Evolutionary conservation across 768 basidiomycete genomes (phyloP).

Genomic region (Mycena amicta): DNA sequence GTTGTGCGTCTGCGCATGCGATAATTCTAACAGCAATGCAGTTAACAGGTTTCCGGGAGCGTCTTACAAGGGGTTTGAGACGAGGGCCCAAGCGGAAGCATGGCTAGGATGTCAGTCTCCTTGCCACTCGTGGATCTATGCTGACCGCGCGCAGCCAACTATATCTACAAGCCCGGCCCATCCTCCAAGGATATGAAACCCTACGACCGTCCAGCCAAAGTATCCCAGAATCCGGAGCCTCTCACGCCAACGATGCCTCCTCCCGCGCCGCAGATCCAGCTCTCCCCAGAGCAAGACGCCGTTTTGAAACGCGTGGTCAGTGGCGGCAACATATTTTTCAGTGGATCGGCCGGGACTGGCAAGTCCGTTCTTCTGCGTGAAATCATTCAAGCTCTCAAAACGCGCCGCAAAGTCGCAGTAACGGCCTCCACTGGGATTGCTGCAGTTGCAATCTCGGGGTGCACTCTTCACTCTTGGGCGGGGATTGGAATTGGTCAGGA

Average conservation of each 20-base stretch:
- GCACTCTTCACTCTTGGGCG: conserved; percentile 81
- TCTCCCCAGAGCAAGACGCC: conserved; percentile 55
- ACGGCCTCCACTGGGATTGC: conserved; percentile 84
- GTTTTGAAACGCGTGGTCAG: conserved; percentile 57
- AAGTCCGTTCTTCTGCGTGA: conserved; percentile 81
- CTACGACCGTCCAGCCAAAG: not conserved
- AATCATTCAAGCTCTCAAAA: conserved; percentile 57
- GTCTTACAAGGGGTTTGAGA: conserved; percentile 54
- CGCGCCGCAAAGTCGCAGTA: conserved; percentile 54
- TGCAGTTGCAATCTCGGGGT: conserved; percentile 80
- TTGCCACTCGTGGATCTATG: not conserved
- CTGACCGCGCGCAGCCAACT: not conserved
- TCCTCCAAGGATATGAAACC: not conserved
- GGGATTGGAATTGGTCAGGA: conserved; percentile 79
- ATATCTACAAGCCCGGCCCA: not conserved
- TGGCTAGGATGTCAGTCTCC: conserved; percentile 45
- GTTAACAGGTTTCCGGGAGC: conserved; percentile 44
- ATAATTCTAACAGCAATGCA: not conserved
- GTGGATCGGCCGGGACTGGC: conserved; percentile 84
- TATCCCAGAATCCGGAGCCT: not conserved
- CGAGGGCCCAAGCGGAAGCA: conserved; percentile 46
- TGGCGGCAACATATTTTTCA: conserved; percentile 79
- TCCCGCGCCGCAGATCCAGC: conserved; percentile 27
- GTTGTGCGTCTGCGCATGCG: not conserved
- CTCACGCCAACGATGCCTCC: conserved; percentile 1